A percentile compares a stretch with the other conserved stretches of the same genome.
phyloP scores from a whole-genome alignment of 768 basidiomycete genomes.

The Amanita jacksonii region DNA sequence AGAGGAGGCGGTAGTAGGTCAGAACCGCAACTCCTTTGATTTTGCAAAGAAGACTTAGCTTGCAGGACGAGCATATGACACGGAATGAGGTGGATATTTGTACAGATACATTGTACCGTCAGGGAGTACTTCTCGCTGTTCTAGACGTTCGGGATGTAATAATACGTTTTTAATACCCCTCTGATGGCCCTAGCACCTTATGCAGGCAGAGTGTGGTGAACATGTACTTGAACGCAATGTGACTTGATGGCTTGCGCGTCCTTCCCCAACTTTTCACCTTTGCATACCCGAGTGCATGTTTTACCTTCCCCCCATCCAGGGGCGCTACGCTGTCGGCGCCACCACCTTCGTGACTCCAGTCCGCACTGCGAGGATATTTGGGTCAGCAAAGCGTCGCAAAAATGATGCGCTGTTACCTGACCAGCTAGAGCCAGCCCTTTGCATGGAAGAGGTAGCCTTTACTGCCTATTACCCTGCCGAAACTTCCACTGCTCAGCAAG shows the following conservation, averaged over 20 bases:
- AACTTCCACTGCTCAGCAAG: conserved; percentile 23
- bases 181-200: too few species aligned
- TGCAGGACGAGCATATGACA: conserved; percentile 1
- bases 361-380: conserved; percentile 26
- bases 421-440: conserved; percentile 32
- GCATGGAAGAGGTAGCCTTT: conserved; percentile 54
- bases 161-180: too few species aligned
- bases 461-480: conserved; percentile 59
- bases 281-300: conserved; percentile 22
- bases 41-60: not conserved
- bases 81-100: not conserved
- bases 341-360: conserved; percentile 46
- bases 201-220: too few species aligned
- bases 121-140: too few species aligned
- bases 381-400: conserved; percentile 29
- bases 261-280: too few species aligned
- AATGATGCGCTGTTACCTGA: conserved; percentile 12
- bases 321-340: conserved; percentile 50
- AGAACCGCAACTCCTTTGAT: not conserved
- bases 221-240: too few species aligned
- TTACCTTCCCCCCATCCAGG: conserved; percentile 31
- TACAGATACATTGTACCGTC: conserved; percentile 2
- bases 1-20: conserved; percentile 12
- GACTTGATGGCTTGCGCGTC: too few species aligned
- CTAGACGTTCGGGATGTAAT: too few species aligned